Evolutionary conservation across 2,329 filamentous ascomycete species (phyloP).

Genomic region (Cercospora zeae-maydis): DNA sequence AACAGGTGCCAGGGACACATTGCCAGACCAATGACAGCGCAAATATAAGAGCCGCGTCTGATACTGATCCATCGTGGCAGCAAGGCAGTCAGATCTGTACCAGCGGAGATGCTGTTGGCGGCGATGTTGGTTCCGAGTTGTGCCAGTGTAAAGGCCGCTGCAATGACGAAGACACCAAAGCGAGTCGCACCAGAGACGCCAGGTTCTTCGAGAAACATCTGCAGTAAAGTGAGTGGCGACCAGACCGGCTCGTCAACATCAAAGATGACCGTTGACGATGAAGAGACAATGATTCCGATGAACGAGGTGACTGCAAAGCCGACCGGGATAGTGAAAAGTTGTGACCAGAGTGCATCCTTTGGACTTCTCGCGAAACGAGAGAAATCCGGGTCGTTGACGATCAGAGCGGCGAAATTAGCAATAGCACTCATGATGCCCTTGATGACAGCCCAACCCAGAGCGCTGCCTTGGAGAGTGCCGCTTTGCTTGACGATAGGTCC

Average conservation of each 20-base stretch:
- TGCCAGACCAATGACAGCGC: constrained; percentile 46
- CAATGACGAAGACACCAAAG: constrained; percentile 41
- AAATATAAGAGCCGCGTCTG: constrained; percentile 36
- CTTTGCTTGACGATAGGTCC: constrained; percentile 76
- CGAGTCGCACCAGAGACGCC: constrained; percentile 33
- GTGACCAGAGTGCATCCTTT: constrained; percentile 42
- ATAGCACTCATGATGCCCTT: constrained; percentile 77
- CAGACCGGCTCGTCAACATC: constrained; percentile 38
- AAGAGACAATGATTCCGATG: constrained; percentile 44
- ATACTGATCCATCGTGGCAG: constrained; percentile 52
- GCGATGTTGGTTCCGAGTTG: constrained; percentile 40
- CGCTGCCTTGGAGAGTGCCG: constrained; percentile 60
- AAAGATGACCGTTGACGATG: constrained; percentile 43
- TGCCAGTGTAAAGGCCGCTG: constrained; percentile 37
- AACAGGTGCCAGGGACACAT: constrained; percentile 67
- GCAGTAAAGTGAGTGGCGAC: constrained; percentile 37
- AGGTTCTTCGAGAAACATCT: constrained; percentile 36
- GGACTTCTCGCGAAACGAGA: constrained; percentile 42
- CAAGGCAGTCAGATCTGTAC: constrained; percentile 37
- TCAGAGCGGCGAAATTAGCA: constrained; percentile 41
- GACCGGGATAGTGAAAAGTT: constrained; percentile 43
- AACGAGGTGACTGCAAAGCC: constrained; percentile 42
- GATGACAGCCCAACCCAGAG: constrained; percentile 76
- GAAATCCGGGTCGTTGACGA: constrained; percentile 50
- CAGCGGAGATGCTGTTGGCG: constrained; percentile 39